A percentile compares a stretch with the other conserved stretches of the same genome.
phyloP scores from a whole-genome alignment of 352 stramenopile species.

The Pythium scleroteichum region DNA sequence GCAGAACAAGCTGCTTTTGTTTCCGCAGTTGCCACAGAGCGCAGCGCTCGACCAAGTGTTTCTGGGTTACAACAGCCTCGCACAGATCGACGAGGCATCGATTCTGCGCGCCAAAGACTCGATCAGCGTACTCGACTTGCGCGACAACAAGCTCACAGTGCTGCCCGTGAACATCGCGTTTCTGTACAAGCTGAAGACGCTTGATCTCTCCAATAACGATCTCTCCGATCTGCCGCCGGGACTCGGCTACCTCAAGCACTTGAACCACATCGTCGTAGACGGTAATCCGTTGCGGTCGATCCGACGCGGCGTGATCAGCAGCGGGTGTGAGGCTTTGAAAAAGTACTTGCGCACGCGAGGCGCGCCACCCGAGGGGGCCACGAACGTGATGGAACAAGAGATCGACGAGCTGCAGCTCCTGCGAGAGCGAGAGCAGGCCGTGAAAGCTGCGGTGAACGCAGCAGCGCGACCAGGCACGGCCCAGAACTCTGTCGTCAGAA shows the following conservation, averaged over 20 bases:
- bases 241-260: constrained; percentile 74
- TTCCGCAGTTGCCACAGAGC: constrained; percentile 63
- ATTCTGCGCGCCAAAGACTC: constrained; percentile 64
- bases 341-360: constrained; percentile 81
- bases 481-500: constrained; percentile 6
- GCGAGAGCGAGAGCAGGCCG: constrained; percentile 24
- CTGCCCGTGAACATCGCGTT: constrained; percentile 58
- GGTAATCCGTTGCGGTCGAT: constrained; percentile 78
- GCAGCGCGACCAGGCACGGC: background rate
- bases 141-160: constrained; percentile 75
- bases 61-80: constrained; percentile 73
- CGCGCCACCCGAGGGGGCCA: constrained; percentile 44
- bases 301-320: constrained; percentile 56
- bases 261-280: constrained; percentile 77
- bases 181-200: constrained; percentile 71
- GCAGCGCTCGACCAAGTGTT: constrained; percentile 73
- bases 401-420: constrained; percentile 54
- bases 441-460: constrained; percentile 6
- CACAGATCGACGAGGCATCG: constrained; percentile 53
- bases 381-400: constrained; percentile 68
- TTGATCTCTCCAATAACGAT: constrained; percentile 84
- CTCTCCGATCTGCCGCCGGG: constrained; percentile 71
- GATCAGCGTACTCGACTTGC: constrained; percentile 74
- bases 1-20: constrained; percentile 63
- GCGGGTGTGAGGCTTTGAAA: constrained; percentile 77